phyloP scores from a whole-genome alignment of 495 filamentous ascomycete species.

The Xeromyces bisporus region DNA sequence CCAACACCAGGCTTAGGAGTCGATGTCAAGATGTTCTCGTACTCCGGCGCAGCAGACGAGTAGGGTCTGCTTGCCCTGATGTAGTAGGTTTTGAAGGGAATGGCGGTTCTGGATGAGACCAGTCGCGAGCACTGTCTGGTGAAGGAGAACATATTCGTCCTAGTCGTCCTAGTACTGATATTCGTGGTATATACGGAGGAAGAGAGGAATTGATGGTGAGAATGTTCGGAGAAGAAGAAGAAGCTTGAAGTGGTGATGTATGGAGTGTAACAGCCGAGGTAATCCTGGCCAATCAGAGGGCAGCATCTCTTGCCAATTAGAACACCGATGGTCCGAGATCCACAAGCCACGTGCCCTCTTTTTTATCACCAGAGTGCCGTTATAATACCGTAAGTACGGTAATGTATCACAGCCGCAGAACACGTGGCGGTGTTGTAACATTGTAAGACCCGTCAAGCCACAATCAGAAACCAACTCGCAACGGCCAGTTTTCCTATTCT shows the following conservation, averaged over 20 bases:
- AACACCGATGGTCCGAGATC: neutral
- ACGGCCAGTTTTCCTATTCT: no score
- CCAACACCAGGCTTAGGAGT: slow-evolving; percentile 76
- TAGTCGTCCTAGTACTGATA: no score
- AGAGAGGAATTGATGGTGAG: no score
- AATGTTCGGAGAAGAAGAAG: no score
- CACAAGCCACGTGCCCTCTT: no score
- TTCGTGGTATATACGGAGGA: no score
- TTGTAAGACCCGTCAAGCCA: no score
- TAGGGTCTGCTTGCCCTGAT: slow-evolving; percentile 35
- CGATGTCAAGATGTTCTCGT: slow-evolving; percentile 69
- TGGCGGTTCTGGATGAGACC: slow-evolving; percentile 36
- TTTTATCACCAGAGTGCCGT: no score
- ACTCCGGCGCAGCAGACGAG: slow-evolving; percentile 39
- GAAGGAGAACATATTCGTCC: slow-evolving; percentile 35
- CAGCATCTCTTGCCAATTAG: slow-evolving; percentile 3
- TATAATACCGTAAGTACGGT: no score
- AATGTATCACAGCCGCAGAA: no score
- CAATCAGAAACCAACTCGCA: neutral
- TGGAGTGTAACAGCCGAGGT: slow-evolving; percentile 4
- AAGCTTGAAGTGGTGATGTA: neutral
- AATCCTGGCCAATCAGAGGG: slow-evolving; percentile 3
- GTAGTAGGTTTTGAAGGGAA: slow-evolving; percentile 28
- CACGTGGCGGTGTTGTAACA: no score
- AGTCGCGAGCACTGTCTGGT: slow-evolving; percentile 34